These are phyloP conservation scores for Xerocomellus intermedius DNA, from an alignment of 768 basidiomycete genomes.

Conservation along the genomic window DNA sequence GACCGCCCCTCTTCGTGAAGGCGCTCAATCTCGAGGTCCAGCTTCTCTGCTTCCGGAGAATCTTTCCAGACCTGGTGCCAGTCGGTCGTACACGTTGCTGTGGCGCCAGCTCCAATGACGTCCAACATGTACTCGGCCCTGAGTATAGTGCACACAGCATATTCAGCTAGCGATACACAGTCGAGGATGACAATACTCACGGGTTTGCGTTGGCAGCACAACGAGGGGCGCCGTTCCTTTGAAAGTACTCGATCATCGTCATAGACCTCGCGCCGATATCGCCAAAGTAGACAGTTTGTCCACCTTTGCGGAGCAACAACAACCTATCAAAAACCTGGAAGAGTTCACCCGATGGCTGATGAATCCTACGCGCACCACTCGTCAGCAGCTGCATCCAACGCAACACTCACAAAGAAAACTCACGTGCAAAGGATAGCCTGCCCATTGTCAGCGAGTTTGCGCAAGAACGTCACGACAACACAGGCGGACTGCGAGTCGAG, in stretches of 20 bases:
- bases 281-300: too few relatives aligned
- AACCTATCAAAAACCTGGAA: slow-evolving; percentile 46
- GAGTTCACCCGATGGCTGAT: too few relatives aligned
- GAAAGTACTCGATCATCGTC: too few relatives aligned
- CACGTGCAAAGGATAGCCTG: too few relatives aligned
- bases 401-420: too few relatives aligned
- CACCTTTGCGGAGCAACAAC: slow-evolving; percentile 40
- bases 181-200: slow-evolving; percentile 3
- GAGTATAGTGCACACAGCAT: too few relatives aligned
- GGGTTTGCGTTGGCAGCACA: slow-evolving; percentile 24
- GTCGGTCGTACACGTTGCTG: too few relatives aligned
- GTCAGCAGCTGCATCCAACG: too few relatives aligned
- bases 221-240: slow-evolving; percentile 19
- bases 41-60: slow-evolving; percentile 37
- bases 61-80: slow-evolving; percentile 43
- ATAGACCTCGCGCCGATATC: too few relatives aligned
- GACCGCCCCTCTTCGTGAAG: slow-evolving; percentile 45
- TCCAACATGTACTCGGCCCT: slow-evolving; percentile 43
- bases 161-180: too few relatives aligned
- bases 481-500: slow-evolving; percentile 53
- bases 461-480: slow-evolving; percentile 46
- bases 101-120: too few relatives aligned
- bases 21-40: slow-evolving; percentile 42
- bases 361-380: too few relatives aligned
- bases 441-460: slow-evolving; percentile 41